Base-by-base conservation (phyloP, 1,284 basidiomycete genomes). In the Ustilago trichophora region DNA sequence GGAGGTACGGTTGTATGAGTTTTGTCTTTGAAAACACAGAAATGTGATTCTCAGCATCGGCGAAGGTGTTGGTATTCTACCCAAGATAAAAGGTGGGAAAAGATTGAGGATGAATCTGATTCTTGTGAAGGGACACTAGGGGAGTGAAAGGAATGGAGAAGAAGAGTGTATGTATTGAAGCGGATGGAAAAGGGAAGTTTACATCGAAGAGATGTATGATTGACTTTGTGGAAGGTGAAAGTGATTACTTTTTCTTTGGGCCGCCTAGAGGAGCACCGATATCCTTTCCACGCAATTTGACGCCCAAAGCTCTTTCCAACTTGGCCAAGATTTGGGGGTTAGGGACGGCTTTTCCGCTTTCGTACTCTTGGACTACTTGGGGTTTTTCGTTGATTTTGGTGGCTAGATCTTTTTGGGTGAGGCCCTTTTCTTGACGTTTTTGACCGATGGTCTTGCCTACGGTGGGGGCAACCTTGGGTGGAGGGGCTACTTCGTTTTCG, bases 351-450 rank as follows among this genome's bases (percentile, higher is more conserved):
- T 89, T 90, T 87, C 86, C 84, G 13, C 45, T 48, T 69, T 96
- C 93, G 82, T 96, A 94, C 73, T 97, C 94, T 80, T 91, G 89
- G 26, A 94, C 85, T 38, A 94, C 86, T 36, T 90, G 90, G 29
- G 88, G 89, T 82, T 93, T 93, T 85, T 93, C 91, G 82, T 94
- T 95, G 80, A 93, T 88, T 85, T 90, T 91, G 82, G 91, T 90
- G 6, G 93, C 96, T 22, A 98, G 85, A 60, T 98, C 95, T 84
- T 96, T 97, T 83, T 98, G 95, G 10, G 92, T 88, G 27, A 93
- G 78, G 65, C 88, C 85, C 77, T 89, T 86, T 25, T 88, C 90
- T 84, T 88, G 86, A 48, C 95, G 89, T 22, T 89, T 91, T 21
- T 87, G 86, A 77, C 90, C 88, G 75, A 98, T 94, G 72, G 90